phyloP scores from a whole-genome alignment of 169 alveolate genomes.

The Pseudocohnilembus persalinus region DNA sequence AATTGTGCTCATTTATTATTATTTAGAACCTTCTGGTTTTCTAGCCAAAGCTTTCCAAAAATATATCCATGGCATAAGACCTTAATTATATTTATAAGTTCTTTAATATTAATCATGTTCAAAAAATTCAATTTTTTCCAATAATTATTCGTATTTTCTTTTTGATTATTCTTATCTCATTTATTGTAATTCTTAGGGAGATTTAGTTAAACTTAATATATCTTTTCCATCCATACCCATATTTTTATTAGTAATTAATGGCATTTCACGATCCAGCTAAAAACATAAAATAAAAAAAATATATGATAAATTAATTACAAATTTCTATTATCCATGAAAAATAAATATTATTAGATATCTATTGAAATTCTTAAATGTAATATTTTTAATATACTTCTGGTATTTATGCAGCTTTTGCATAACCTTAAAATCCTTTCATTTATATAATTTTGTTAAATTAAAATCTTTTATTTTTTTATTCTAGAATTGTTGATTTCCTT shows the following conservation, averaged over 20 bases:
- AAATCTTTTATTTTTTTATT: no score
- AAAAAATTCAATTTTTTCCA: constrained; percentile 16
- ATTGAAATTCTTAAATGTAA: no score
- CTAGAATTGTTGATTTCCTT: no score
- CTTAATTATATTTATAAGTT: constrained; percentile 20
- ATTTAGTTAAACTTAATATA: no score
- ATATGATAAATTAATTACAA: not conserved
- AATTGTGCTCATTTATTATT: constrained; percentile 31
- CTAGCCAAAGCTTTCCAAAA: constrained; percentile 66
- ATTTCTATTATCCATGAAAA: no score
- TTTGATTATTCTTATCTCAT: not conserved
- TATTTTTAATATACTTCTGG: not conserved
- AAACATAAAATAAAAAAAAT: no score
- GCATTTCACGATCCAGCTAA: not conserved
- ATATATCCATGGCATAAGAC: constrained; percentile 62
- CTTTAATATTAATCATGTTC: constrained; percentile 5
- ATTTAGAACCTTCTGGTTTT: constrained; percentile 64
- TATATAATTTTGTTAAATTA: not conserved
- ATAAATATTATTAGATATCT: no score
- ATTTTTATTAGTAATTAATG: not conserved
- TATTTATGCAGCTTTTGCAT: not conserved
- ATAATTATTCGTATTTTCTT: constrained; percentile 14
- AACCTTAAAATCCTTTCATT: not conserved
- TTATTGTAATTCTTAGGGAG: not conserved
- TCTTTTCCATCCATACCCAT: not conserved